Percentiles rank a stretch among this genome's conserved stretches.
Conservation (phyloP, 768 basidiomycete species). For the Neoboletus subvelutipes region DNA sequence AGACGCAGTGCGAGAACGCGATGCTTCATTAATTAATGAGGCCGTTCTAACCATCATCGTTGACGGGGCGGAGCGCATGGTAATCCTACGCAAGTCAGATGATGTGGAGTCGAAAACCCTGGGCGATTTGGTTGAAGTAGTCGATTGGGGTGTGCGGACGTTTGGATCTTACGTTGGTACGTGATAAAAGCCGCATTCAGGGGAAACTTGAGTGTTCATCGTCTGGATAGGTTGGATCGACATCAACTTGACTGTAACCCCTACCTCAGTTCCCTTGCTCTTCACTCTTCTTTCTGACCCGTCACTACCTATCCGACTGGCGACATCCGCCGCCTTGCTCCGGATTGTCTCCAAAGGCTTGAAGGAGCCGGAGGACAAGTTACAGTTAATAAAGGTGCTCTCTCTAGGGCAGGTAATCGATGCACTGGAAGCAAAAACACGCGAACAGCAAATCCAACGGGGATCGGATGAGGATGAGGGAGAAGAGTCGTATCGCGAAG, state of each 20-base stretch:
- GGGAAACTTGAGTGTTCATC: not conserved
- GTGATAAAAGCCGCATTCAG: constrained; percentile 33
- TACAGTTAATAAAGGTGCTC: constrained; percentile 87
- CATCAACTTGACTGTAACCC: constrained; percentile 93
- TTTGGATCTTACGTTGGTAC: constrained; percentile 92
- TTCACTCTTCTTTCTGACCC: constrained; percentile 80
- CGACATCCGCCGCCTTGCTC: constrained; percentile 75
- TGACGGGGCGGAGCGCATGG: constrained; percentile 64
- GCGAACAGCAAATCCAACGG: constrained; percentile 60
- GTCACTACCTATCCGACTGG: constrained; percentile 76
- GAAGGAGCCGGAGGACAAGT: constrained; percentile 86
- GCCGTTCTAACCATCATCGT: constrained; percentile 82
- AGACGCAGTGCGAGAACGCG: constrained; percentile 86
- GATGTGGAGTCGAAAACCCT: constrained; percentile 48
- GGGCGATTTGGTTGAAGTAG: constrained; percentile 67
- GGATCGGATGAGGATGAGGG: constrained; percentile 80
- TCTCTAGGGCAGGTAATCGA: constrained; percentile 81
- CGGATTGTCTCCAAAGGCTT: constrained; percentile 91
- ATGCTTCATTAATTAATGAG: constrained; percentile 83
- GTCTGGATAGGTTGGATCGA: constrained; percentile 88
- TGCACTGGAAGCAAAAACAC: constrained; percentile 75
- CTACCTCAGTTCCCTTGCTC: constrained; percentile 79
- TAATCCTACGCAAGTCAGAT: constrained; percentile 46
- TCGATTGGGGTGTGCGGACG: constrained; percentile 90
- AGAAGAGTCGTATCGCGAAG: constrained; percentile 86